These are phyloP conservation scores for Pseudisothecium myosuroides DNA, from an alignment of 225 moss, liverwort and hornwort species.

Conservation along the genomic window DNA sequence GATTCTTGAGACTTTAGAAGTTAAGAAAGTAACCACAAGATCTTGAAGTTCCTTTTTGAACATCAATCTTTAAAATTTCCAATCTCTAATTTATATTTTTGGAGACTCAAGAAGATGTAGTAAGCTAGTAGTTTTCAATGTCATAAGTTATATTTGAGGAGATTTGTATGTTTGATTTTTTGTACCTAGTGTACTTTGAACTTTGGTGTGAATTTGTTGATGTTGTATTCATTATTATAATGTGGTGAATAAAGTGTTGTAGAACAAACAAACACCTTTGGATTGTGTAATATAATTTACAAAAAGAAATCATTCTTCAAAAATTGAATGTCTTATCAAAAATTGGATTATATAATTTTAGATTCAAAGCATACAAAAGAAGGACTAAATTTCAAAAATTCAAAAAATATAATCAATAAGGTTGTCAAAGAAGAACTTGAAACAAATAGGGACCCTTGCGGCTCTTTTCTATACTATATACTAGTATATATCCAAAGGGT, in stretches of 20 bases:
- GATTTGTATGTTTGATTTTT: neutral
- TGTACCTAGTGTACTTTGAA: neutral
- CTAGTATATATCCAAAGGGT: neutral
- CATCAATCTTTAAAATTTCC: neutral
- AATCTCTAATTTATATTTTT: neutral
- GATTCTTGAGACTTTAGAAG: too few species aligned
- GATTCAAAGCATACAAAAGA: neutral
- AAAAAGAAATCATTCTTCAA: neutral
- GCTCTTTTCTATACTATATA: neutral
- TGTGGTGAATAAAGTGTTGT: neutral
- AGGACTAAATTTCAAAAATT: neutral
- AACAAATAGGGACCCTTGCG: neutral
- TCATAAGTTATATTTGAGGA: neutral
- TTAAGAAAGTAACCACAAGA: neutral
- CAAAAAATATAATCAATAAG: accelerated
- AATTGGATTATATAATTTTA: neutral
- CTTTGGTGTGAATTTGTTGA: neutral
- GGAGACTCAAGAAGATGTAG: neutral
- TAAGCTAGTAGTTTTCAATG: neutral
- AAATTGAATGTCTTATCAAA: neutral
- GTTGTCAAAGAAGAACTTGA: neutral
- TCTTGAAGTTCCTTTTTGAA: neutral
- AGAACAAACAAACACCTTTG: neutral
- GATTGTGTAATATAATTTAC: neutral
- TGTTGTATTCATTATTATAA: neutral